Base-by-base conservation (phyloP, 495 filamentous ascomycete species). In the Neurospora sp. region DNA sequence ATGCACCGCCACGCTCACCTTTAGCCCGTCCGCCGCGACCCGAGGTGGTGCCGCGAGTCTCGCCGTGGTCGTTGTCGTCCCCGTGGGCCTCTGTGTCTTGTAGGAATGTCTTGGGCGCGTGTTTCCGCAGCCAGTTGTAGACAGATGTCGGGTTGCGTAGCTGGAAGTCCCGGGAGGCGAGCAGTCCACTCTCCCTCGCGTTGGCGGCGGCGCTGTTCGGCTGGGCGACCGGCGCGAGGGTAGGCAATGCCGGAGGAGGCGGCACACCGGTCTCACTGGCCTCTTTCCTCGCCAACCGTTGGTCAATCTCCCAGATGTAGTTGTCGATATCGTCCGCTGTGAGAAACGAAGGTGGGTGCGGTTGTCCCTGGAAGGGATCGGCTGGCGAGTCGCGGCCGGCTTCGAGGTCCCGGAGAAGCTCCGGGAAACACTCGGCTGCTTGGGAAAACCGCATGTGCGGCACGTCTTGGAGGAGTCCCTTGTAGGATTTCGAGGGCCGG, bases 91-190 rank as follows among this genome's bases (percentile, higher is more conserved):
- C 93, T 70, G 90, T 90, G 76, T 94, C 93, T 78, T 95, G 92
- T 0, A 96, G 82, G 82, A 94, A 96, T 27, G 91, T 91, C 72
- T 94, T 89, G 0, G 94, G 94, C 71, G 93, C 91, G 77, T 96
- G 88, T 72, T 89, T 89, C 41, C 92, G 88, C 31, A 98, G 83
- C 94, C 94, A 98, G 80, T 95, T 96, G 83, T 94, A 93, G 2
- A 96, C 93, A 37, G 91, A 93, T 44, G 92, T 90, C 0, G 92
- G 93, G 76, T 97, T 98, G 39, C 89, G 88, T 5, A 93, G 81
- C 20, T 87, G 85, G 46, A 89, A 85, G 70, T 94, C 91, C 78
- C 86, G 70, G 53, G 53, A 65, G 27, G 53, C 53, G 53, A 65
- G 53, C 12, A 65, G 53, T 0, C 53, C 53, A 65, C 53, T 65